Evolutionary conservation across 139 green algal species (phyloP).

Genomic region (Micractinium conductrix): DNA sequence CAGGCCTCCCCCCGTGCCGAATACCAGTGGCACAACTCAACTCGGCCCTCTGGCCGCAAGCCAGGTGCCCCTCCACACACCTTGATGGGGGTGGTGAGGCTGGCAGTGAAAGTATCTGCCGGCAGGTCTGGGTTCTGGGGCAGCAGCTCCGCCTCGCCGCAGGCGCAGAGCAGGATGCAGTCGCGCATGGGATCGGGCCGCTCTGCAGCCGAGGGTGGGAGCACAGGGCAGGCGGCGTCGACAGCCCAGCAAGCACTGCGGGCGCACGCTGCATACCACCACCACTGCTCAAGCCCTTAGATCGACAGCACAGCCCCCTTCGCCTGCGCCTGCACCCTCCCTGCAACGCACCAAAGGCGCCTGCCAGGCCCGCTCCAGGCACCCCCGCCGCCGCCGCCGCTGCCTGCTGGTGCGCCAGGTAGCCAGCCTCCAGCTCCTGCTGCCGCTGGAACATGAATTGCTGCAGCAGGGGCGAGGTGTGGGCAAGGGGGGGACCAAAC

Average conservation of each 20-base stretch:
- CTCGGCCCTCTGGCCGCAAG: background rate
- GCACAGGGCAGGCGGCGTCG: too few species aligned
- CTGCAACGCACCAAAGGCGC: background rate
- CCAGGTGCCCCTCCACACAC: constrained; percentile 12
- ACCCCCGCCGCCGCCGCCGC: constrained; percentile 3
- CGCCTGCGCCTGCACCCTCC: too few species aligned
- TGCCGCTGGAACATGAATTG: constrained; percentile 50
- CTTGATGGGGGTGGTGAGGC: constrained; percentile 99
- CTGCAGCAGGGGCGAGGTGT: background rate
- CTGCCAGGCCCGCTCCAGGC: background rate
- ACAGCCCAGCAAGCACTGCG: too few species aligned
- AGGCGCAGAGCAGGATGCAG: constrained; percentile 93
- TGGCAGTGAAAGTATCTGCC: constrained; percentile 97
- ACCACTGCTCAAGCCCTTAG: too few species aligned
- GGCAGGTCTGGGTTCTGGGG: constrained; percentile 92
- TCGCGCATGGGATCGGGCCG: constrained; percentile 63
- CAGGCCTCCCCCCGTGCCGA: too few species aligned
- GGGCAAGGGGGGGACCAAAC: background rate
- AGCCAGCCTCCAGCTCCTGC: constrained; percentile 37
- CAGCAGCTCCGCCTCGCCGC: constrained; percentile 87
- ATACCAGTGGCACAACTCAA: background rate
- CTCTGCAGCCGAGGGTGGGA: background rate
- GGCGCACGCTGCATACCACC: too few species aligned
- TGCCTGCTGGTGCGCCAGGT: constrained; percentile 25
- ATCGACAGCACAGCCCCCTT: too few species aligned